Conservation (phyloP, 148 eudicot species). For the Camellia lanceoleosa region DNA sequence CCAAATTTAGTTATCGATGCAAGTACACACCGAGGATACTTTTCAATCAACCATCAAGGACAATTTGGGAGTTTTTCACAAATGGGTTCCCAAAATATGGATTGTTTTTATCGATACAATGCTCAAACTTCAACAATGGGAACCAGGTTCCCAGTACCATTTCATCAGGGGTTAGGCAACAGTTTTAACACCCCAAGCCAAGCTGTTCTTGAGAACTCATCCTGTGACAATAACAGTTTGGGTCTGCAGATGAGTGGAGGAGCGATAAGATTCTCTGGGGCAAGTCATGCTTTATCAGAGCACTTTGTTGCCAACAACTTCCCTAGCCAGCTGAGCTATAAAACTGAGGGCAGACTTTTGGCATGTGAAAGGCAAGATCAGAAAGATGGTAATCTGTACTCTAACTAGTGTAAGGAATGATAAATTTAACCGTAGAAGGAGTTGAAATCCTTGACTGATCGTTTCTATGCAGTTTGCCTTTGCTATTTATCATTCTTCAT, state of each 20-base stretch:
- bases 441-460: not conserved
- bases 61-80: constrained; percentile 22
- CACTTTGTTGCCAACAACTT: constrained; percentile 20
- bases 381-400: constrained; percentile 17
- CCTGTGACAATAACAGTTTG: constrained; percentile 25
- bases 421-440: not conserved
- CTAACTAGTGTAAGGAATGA: not conserved
- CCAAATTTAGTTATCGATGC: not conserved
- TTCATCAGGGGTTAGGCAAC: constrained; percentile 33
- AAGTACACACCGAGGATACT: constrained; percentile 16
- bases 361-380: constrained; percentile 15
- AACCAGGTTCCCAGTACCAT: constrained; percentile 23
- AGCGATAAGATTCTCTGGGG: constrained; percentile 24
- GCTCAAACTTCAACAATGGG: constrained; percentile 18
- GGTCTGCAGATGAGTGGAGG: constrained; percentile 33
- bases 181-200: constrained; percentile 32
- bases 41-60: constrained; percentile 1
- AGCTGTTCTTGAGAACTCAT: constrained; percentile 27
- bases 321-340: constrained; percentile 17
- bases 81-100: constrained; percentile 19
- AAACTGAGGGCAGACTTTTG: constrained; percentile 29
- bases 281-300: constrained; percentile 26
- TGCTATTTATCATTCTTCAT: not conserved
- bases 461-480: not conserved
- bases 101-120: constrained; percentile 9